These are phyloP conservation scores for Talaromyces sp. DNA, from an alignment of 2,329 filamentous ascomycete species.

Conservation along the genomic window DNA sequence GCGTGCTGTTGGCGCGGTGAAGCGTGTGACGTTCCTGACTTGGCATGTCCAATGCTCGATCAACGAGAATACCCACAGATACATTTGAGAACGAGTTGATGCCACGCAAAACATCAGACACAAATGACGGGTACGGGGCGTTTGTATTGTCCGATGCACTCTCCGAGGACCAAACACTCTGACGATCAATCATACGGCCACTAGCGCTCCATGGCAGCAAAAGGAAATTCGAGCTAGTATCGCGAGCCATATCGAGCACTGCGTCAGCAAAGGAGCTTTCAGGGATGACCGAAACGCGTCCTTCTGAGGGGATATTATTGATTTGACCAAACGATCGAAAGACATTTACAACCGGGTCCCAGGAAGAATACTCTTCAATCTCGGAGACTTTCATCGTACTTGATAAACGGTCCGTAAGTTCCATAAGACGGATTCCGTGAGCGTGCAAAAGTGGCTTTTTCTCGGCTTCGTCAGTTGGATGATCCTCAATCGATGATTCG, in stretches of 20 bases:
- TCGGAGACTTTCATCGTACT: conserved; percentile 93
- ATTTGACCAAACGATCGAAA: conserved; percentile 86
- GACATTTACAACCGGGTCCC: conserved; percentile 84
- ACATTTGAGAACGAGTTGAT: conserved; percentile 47
- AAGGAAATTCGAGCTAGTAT: conserved; percentile 69
- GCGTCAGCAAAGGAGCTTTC: conserved; percentile 76
- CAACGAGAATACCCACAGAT: conserved; percentile 75
- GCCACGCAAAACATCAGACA: conserved; percentile 63
- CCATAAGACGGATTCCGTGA: conserved; percentile 79
- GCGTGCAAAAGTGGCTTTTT: conserved; percentile 58
- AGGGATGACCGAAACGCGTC: conserved; percentile 75
- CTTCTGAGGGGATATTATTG: conserved; percentile 77
- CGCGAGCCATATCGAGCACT: conserved; percentile 65
- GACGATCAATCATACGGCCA: conserved; percentile 68
- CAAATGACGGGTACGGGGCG: conserved; percentile 67
- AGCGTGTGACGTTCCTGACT: conserved; percentile 23
- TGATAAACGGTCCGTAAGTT: conserved; percentile 87
- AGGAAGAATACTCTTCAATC: conserved; percentile 66
- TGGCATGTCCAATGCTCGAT: conserved; percentile 59
- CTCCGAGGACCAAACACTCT: conserved; percentile 49
- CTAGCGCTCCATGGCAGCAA: conserved; percentile 88
- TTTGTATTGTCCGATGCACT: conserved; percentile 57
- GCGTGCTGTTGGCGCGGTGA: conserved; percentile 53
- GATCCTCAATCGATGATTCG: conserved; percentile 24
- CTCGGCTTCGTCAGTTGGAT: conserved; percentile 22